Conservation (phyloP, 2,329 filamentous ascomycete genomes). For the Pestalotiopsis sp. region DNA sequence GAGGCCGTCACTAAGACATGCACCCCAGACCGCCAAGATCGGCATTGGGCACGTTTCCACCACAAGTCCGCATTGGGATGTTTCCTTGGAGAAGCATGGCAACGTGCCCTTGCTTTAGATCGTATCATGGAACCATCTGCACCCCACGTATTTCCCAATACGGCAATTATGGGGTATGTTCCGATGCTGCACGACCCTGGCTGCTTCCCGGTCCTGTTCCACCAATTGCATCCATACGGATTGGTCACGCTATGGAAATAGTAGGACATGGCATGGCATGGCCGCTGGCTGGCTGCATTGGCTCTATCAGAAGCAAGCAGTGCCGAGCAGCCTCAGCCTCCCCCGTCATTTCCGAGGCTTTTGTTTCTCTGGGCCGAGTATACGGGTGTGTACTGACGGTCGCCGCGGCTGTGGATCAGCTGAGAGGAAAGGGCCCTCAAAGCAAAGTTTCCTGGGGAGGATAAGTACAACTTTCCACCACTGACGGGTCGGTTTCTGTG, state of each 20-base stretch:
- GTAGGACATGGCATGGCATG: background rate
- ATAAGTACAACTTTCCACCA: constrained; percentile 3
- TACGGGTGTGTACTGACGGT: background rate
- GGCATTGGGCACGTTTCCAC: background rate
- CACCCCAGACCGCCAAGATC: constrained; percentile 4
- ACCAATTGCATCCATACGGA: constrained; percentile 1
- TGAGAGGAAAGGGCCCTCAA: background rate
- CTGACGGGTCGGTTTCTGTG: background rate
- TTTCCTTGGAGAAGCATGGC: background rate
- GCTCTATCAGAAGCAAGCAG: background rate
- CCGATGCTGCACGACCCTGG: background rate
- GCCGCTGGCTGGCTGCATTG: background rate
- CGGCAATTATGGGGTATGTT: constrained; percentile 7
- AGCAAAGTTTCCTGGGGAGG: background rate
- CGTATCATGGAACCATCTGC: background rate
- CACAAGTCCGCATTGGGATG: background rate
- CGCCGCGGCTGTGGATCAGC: background rate
- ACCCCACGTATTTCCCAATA: constrained; percentile 4
- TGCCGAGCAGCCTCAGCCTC: background rate
- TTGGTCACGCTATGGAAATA: background rate
- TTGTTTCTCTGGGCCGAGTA: background rate
- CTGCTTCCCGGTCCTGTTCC: background rate
- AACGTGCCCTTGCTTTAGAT: background rate
- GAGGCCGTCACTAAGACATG: background rate
- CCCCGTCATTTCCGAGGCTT: background rate